Evolutionary conservation across 2,329 filamentous ascomycete species (phyloP), one percentile per base, ranked within the genome.

Genomic region (Xylariales sp.): DNA sequence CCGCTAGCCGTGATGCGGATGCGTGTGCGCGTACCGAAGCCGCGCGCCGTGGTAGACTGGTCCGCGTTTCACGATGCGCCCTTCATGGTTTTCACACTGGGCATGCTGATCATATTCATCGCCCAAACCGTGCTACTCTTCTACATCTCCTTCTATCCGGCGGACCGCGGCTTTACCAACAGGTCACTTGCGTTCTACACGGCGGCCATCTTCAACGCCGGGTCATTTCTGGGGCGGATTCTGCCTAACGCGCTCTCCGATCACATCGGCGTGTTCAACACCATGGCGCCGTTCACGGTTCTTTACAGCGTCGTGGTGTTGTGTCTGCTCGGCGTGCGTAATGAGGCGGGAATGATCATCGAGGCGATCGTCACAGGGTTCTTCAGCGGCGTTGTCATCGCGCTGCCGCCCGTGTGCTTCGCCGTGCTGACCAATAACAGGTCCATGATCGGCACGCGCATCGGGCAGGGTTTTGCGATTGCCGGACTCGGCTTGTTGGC

Each of bases 331-430:
- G 59, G 58, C 1, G 61, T 66, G 4, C 42, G 54, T 5, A 58
- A 48, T 10, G 49, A 55, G 8, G 60, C 49, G 5, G 59, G 55
- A 18, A 51, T 68, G 15, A 50, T 70, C 11, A 55, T 58, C 4
- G 43, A 60, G 20, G 52, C 61, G 2, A 41, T 69, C 4, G 47
- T 68, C 29, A 60, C 58, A 40, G 68, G 68, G 14, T 67, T 69
- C 51, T 66, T 68, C 48, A 61, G 56, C 16, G 69, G 69, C 31
- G 62, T 64, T 29, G 60, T 70, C 51, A 60, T 70, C 33, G 56
- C 65, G 1, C 50, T 72, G 22, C 64, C 65, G 4, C 61, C 66
- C 1, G 58, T 65, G 1, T 56, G 58, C 32, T 63, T 72, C 37
- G 57, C 59, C 5, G 50, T 46, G 2, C 49, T 73, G 12, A 70